Evolutionary conservation across 2,329 filamentous ascomycete genomes (phyloP), one percentile per base, ranked within the genome.

Genomic region (Trichoderma citrinoviride): DNA sequence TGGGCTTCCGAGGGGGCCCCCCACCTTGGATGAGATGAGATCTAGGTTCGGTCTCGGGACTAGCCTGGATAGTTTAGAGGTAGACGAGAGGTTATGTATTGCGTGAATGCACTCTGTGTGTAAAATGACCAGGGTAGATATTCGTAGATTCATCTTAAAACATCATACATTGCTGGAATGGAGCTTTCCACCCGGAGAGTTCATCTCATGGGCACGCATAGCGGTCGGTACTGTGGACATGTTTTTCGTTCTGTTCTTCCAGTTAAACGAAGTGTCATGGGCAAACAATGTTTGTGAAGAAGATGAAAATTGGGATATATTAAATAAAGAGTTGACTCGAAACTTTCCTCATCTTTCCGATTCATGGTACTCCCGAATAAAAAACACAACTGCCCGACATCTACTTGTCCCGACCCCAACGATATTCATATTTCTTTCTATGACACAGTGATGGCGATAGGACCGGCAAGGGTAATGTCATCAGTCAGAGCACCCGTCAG

Each of bases 381-480:
- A 14, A 40, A 37, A 25, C 33, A 41, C 21, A 8, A 50, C 14
- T 27, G 5, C 49, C 49, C 5, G n/a, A 14, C 21, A 41, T 54
- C 19, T 4, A 47, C n/a, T 7, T 21, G 17, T 6, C 43, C 7
- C 10, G n/a, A n/a, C 8, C 19, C 14, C 44, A 19, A 14, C 19
- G 7, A n/a, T 8, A 47, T 25, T 5, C 7, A 23, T 6, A 25
- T 15, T 17, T 14, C 8, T 10, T 3, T 21, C 43, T 58, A 66
- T 64, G 65, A 60, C 53, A 86, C 74, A 55, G 80, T 77, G 75
- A 88, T 77, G 60, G 85, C 82, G 79, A 87, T 82, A 54, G 86
- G 85, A 1, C 87, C 89, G 70, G 89, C 88, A 68, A 91, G 78
- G 54, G 87, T 86, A 70, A 88, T 87, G 62, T 83, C 83, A 75